Evolutionary conservation across 768 basidiomycete species (phyloP).

Genomic region (Holtermanniella nyarrowii): DNA sequence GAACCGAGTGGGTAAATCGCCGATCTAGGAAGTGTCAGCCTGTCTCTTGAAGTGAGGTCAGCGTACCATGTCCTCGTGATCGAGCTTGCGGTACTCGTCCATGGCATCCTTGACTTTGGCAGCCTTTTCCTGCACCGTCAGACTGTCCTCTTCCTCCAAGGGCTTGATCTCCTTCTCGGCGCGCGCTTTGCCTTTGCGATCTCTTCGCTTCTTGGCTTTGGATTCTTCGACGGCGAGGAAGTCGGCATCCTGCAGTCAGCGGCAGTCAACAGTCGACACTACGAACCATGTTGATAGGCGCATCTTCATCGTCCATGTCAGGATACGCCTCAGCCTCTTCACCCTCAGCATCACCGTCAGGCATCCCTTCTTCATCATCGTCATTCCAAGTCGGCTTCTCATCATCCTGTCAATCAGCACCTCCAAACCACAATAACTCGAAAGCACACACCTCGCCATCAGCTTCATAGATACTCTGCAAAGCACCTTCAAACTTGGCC

Average conservation of each 20-base stretch:
- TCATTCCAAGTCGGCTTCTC: constrained; percentile 80
- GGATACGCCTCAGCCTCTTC: constrained; percentile 40
- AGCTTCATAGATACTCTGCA: constrained; percentile 58
- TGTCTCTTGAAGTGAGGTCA: neutral
- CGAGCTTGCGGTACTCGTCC: constrained; percentile 79
- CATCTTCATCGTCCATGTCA: constrained; percentile 49
- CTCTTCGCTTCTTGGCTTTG: constrained; percentile 26
- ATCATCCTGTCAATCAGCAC: constrained; percentile 27
- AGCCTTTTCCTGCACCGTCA: constrained; percentile 81
- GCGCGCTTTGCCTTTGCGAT: constrained; percentile 22
- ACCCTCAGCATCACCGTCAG: constrained; percentile 39
- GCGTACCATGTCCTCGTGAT: constrained; percentile 88
- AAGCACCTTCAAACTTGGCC: constrained; percentile 67
- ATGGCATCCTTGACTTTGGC: constrained; percentile 73
- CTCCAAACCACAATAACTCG: neutral
- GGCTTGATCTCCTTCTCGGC: constrained; percentile 10
- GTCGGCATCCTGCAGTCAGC: constrained; percentile 32
- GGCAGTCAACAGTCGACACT: neutral
- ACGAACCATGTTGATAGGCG: constrained; percentile 38
- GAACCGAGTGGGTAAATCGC: constrained; percentile 83
- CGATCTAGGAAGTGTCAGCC: constrained; percentile 51
- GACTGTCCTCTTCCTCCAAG: constrained; percentile 42
- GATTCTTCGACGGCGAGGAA: constrained; percentile 19
- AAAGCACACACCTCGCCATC: constrained; percentile 22
- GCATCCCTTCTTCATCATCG: constrained; percentile 52